Percentiles rank a stretch among this genome's conserved stretches.
These are phyloP conservation scores for Phialocephala subalpina DNA, from an alignment of 2,329 filamentous ascomycete genomes.

Conservation along the genomic window DNA sequence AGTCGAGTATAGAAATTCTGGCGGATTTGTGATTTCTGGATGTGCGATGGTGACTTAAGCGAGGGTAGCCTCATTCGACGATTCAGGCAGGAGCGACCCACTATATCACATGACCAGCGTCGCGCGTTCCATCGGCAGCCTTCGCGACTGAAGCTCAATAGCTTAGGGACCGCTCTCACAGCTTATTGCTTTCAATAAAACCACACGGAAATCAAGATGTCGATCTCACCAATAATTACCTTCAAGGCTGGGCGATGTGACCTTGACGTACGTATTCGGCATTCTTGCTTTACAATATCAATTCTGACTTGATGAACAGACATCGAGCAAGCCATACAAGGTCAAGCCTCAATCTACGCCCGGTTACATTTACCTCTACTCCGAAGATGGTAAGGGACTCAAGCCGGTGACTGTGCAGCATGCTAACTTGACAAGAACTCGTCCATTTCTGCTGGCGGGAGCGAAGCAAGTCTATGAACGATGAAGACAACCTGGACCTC, in stretches of 20 bases:
- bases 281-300: background rate
- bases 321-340: conserved; percentile 68
- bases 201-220: conserved; percentile 63
- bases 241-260: conserved; percentile 96
- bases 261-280: conserved; percentile 71
- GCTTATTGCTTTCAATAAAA: conserved; percentile 19
- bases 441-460: conserved; percentile 98
- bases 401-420: background rate
- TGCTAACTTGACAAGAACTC: conserved; percentile 66
- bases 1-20: conserved; percentile 29
- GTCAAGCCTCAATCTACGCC: conserved; percentile 76
- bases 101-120: conserved; percentile 3
- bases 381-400: conserved; percentile 76
- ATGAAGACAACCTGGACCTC: conserved; percentile 81
- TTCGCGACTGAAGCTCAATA: conserved; percentile 5
- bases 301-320: conserved; percentile 46
- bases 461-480: conserved; percentile 72
- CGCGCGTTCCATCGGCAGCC: conserved; percentile 10
- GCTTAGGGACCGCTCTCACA: conserved; percentile 9
- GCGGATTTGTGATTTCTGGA: conserved; percentile 11
- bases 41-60: conserved; percentile 3
- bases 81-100: no score
- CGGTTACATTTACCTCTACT: conserved; percentile 92
- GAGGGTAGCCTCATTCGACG: conserved; percentile 1
- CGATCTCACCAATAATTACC: conserved; percentile 85